phyloP scores from a whole-genome alignment of 371 early-diverging fungal species.

The Rhizopus sp. region DNA sequence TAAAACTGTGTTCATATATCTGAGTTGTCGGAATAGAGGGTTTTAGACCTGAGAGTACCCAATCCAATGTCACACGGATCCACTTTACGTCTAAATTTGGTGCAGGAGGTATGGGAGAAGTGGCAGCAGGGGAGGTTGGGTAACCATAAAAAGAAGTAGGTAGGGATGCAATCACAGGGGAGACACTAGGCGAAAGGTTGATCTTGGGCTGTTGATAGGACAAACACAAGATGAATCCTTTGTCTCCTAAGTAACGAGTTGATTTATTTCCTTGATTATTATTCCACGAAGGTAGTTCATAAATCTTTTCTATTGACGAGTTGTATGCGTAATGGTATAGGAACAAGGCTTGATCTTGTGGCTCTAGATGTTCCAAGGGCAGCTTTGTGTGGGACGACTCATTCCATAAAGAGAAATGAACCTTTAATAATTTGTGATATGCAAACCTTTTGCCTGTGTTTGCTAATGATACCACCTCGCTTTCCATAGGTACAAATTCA shows the following conservation, averaged over 20 bases:
- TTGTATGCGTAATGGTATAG: slow-evolving; percentile 43
- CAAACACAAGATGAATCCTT: slow-evolving; percentile 35
- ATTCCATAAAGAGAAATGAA: slow-evolving; percentile 39
- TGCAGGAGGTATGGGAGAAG: slow-evolving; percentile 20
- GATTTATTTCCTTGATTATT: neutral
- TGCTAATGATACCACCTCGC: slow-evolving; percentile 5
- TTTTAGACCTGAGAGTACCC: slow-evolving; percentile 39
- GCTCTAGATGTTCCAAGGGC: slow-evolving; percentile 12
- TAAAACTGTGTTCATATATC: slow-evolving; percentile 37
- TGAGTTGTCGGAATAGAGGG: slow-evolving; percentile 24
- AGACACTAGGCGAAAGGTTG: no score
- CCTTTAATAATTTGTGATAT: slow-evolving; percentile 33
- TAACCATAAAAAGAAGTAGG: slow-evolving; percentile 18
- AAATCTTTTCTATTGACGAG: slow-evolving; percentile 38
- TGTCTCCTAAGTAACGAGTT: slow-evolving; percentile 46
- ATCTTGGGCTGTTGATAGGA: slow-evolving; percentile 19
- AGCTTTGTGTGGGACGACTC: slow-evolving; percentile 1
- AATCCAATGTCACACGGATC: slow-evolving; percentile 43
- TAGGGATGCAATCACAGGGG: neutral
- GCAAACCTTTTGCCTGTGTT: slow-evolving; percentile 21
- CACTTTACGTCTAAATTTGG: slow-evolving; percentile 31
- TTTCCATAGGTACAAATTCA: slow-evolving; percentile 34
- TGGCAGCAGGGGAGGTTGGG: slow-evolving; percentile 6
- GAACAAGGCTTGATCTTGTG: slow-evolving; percentile 37
- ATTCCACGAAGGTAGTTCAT: slow-evolving; percentile 35